A percentile compares a stretch with the other conserved stretches of the same genome.
phyloP scores from a whole-genome alignment of 1,284 basidiomycete genomes.

The Boletellus dicymbophilus region DNA sequence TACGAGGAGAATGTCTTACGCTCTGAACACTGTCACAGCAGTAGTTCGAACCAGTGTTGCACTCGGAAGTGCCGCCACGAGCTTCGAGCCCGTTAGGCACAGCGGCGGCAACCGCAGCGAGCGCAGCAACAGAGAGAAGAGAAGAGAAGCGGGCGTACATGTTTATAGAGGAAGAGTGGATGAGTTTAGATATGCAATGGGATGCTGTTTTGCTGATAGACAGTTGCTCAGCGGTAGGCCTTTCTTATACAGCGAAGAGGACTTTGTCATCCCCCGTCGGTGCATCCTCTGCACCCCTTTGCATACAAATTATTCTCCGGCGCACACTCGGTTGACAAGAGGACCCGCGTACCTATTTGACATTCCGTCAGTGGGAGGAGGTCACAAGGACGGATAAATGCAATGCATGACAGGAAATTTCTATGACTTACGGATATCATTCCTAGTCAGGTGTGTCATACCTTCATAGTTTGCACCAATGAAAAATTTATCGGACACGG shows the following conservation, averaged over 20 bases:
- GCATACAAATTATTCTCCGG: not conserved
- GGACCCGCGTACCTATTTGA: not conserved
- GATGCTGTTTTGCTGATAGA: not conserved
- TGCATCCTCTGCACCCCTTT: not conserved
- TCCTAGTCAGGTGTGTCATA: not conserved
- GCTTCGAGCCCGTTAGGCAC: constrained; percentile 1
- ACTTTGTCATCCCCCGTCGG: not conserved
- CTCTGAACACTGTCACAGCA: constrained; percentile 5
- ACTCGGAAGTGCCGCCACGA: not conserved
- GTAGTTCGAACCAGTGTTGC: constrained; percentile 5
- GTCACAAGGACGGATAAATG: not conserved
- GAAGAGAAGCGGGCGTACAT: constrained; percentile 5
- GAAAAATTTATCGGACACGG: not conserved
- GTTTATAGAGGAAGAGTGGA: not conserved
- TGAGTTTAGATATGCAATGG: not conserved
- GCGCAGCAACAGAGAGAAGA: constrained; percentile 3
- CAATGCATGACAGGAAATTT: not conserved
- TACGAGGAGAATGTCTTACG: not conserved
- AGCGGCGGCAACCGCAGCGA: constrained; percentile 4
- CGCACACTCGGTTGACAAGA: not conserved
- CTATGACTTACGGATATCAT: not conserved
- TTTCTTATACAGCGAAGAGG: not conserved
- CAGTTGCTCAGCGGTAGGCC: not conserved
- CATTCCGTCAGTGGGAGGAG: not conserved
- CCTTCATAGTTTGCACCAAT: not conserved